Base-by-base conservation (phyloP, 768 basidiomycete genomes). In the Trametes villosa region DNA sequence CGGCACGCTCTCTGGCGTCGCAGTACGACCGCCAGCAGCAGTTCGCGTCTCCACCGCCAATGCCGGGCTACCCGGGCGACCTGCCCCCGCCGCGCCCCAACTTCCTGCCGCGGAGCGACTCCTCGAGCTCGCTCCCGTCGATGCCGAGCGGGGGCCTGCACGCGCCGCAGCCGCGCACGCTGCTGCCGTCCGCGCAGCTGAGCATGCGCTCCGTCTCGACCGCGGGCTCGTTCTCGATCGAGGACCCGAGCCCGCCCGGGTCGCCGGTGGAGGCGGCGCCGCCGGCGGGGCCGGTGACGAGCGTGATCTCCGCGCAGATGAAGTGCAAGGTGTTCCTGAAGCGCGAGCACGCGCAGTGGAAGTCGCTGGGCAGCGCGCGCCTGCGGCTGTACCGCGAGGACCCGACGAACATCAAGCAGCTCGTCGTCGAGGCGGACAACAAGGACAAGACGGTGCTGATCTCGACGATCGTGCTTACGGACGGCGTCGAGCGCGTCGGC, bases 281-380 rank as follows among this genome's bases (percentile, higher is more conserved):
- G 9, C 71, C 75, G 4, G 72, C 81, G 9, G 93, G 89, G 4
- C 92, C 94, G 1, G 83, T 89, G 33, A 87, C 85, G 31, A 89
- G 92, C 6, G 78, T 85, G 12, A 79, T 98, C 62, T 85, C 91
- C 9, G 93, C 92, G 13, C 87, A 93, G 70, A 96, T 95, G 92
- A 95, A 96, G 72, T 98, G 96, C 83, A 99, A 98, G 75, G 89
- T 98, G 24, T 99, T 98, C 77, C 78, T 97, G 47, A 89, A 98
- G 71, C 94, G 96, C 69, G 87, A 92, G 34, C 96, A 98, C 70
- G 89, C 91, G n/a, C 94, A 96, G 72, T 99, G 97, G 97, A 99
- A 97, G 77, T 87, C 92, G 1, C 80, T 98, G 56, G 97, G 97
- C 3, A 79, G 89, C 11, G 94, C 93, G 15, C 86, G 86, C 67